These are phyloP conservation scores for Cryptosporidium baileyi DNA, from an alignment of 169 alveolate species.

Conservation along the genomic window DNA sequence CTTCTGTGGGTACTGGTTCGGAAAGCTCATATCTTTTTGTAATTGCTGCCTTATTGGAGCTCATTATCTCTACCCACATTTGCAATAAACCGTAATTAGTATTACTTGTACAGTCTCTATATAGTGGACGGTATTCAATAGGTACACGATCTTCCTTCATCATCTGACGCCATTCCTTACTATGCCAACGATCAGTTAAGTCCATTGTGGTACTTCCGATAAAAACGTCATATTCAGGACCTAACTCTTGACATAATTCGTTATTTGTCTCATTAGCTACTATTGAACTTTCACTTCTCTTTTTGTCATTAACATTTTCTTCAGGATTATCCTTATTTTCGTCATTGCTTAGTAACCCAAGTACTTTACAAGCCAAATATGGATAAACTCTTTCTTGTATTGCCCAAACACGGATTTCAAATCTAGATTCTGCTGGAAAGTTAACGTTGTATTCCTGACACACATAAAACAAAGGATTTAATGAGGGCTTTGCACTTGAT, in stretches of 20 bases:
- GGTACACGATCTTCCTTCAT: conserved; percentile 84
- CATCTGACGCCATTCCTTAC: conserved; percentile 87
- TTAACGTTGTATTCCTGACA: conserved; percentile 80
- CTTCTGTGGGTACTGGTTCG: conserved; percentile 81
- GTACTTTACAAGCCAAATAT: conserved; percentile 43
- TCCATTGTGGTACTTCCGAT: conserved; percentile 88
- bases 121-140: conserved; percentile 84
- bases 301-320: background rate
- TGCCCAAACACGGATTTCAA: conserved; percentile 76
- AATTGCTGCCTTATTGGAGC: conserved; percentile 78
- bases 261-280: conserved; percentile 63
- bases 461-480: conserved; percentile 79
- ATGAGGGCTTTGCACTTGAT: conserved; percentile 26
- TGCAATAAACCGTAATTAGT: conserved; percentile 76
- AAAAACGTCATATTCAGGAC: conserved; percentile 78
- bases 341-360: conserved; percentile 13
- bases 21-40: conserved; percentile 79
- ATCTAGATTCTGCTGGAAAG: conserved; percentile 82
- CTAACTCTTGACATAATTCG: conserved; percentile 71
- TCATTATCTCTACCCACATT: conserved; percentile 85
- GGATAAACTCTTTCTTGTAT: conserved; percentile 71
- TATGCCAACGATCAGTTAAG: conserved; percentile 89
- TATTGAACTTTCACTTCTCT: background rate
- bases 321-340: background rate
- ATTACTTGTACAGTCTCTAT: conserved; percentile 59